Conservation (phyloP, 2,329 filamentous ascomycete genomes). For the Fusarium circinatum region DNA sequence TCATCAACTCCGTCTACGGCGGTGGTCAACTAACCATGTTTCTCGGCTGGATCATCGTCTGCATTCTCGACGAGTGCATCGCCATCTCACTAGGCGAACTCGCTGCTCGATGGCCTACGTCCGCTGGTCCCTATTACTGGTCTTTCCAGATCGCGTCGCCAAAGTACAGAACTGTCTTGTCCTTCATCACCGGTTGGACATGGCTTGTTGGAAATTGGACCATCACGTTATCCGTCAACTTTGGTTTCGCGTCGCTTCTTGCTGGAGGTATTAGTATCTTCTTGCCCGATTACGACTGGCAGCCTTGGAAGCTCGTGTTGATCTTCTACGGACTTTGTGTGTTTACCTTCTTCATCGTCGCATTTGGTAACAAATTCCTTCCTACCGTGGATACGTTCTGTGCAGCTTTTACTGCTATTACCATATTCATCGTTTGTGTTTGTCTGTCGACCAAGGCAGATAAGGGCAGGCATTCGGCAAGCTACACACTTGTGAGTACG, state of each 20-base stretch:
- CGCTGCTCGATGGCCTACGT: conserved; percentile 70
- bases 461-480: conserved; percentile 65
- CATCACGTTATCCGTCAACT: conserved; percentile 74
- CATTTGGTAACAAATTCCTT: conserved; percentile 66
- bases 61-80: conserved; percentile 76
- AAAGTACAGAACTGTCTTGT: conserved; percentile 69
- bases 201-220: conserved; percentile 78
- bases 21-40: conserved; percentile 62
- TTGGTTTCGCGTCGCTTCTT: conserved; percentile 75
- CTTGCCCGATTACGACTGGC: conserved; percentile 65
- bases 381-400: conserved; percentile 77
- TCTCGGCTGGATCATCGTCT: conserved; percentile 72
- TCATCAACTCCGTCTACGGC: conserved; percentile 40
- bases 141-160: conserved; percentile 72
- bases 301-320: conserved; percentile 77
- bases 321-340: conserved; percentile 76
- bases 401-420: conserved; percentile 73
- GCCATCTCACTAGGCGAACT: conserved; percentile 79
- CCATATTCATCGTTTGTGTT: conserved; percentile 70
- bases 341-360: conserved; percentile 72
- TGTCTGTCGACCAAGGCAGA: conserved; percentile 70
- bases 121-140: conserved; percentile 78
- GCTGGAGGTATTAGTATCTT: conserved; percentile 72
- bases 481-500: conserved; percentile 36
- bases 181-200: conserved; percentile 79